Evolutionary conservation across 2,329 filamentous ascomycete genomes (phyloP).

Genomic region (Neonectria ditissima): DNA sequence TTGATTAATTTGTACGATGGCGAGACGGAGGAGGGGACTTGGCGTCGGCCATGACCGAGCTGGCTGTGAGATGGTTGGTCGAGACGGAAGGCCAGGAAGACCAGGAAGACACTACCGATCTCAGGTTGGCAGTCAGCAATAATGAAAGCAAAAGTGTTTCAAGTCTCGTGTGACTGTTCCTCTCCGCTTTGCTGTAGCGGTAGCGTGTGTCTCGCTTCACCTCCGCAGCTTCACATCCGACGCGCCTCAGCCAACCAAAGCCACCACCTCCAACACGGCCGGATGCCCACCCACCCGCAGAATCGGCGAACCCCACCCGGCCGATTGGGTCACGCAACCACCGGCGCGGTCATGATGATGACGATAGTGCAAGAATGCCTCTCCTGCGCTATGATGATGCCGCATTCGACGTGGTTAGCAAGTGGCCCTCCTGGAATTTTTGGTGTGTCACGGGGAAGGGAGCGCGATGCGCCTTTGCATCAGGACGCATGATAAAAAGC

Average conservation of each 20-base stretch:
- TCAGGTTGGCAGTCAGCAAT: not conserved
- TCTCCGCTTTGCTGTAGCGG: not conserved
- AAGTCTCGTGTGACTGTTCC: constrained; percentile 13
- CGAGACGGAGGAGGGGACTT: constrained; percentile 19
- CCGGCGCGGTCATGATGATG: not conserved
- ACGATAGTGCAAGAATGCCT: too few species aligned
- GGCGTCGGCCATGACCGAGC: constrained; percentile 27
- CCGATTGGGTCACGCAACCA: constrained; percentile 22
- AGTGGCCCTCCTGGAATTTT: not conserved
- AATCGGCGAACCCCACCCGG: constrained; percentile 16
- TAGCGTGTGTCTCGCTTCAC: constrained; percentile 1
- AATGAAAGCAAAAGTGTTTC: constrained; percentile 3
- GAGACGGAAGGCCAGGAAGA: not conserved
- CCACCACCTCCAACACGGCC: constrained; percentile 4
- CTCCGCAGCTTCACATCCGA: not conserved
- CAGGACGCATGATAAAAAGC: constrained; percentile 18
- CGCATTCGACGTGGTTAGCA: too few species aligned
- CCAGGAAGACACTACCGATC: not conserved
- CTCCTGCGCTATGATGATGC: not conserved
- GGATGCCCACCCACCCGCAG: constrained; percentile 4
- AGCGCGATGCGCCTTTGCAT: not conserved
- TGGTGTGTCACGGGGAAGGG: constrained; percentile 21
- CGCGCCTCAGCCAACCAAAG: constrained; percentile 20
- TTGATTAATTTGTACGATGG: constrained; percentile 29
- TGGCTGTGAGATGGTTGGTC: constrained; percentile 26